Percentiles rank a stretch among this genome's conserved stretches.
These are phyloP conservation scores for Fusarium sp. DNA, from an alignment of 2,329 filamentous ascomycete species.

Conservation along the genomic window DNA sequence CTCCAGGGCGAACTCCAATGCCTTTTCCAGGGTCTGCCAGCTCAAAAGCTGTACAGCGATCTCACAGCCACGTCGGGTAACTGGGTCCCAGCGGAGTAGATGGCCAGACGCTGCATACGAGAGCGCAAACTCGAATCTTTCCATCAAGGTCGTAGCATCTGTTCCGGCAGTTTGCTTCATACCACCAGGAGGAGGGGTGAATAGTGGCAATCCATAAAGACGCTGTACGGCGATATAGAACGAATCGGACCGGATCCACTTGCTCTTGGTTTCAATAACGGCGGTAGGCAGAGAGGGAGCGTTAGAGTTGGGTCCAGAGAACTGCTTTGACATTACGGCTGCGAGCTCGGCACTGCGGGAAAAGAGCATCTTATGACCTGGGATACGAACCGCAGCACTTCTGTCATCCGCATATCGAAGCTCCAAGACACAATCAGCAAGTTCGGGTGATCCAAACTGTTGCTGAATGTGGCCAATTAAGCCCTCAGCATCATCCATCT, in stretches of 20 bases:
- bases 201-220: constrained; percentile 67
- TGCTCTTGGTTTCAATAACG: constrained; percentile 63
- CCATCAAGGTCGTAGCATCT: constrained; percentile 55
- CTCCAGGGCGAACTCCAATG: constrained; percentile 69
- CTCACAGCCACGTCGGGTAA: constrained; percentile 69
- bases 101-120: constrained; percentile 74
- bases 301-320: constrained; percentile 49
- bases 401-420: constrained; percentile 59
- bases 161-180: constrained; percentile 50
- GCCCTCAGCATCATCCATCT: constrained; percentile 53
- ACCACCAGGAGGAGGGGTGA: constrained; percentile 51
- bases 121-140: constrained; percentile 68
- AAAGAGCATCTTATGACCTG: constrained; percentile 68
- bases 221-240: constrained; percentile 70
- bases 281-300: constrained; percentile 47
- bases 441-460: constrained; percentile 50
- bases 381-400: constrained; percentile 58
- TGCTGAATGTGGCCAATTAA: constrained; percentile 57
- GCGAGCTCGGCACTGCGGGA: constrained; percentile 61
- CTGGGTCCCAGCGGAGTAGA: constrained; percentile 66
- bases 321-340: constrained; percentile 45
- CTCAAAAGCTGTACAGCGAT: constrained; percentile 69
- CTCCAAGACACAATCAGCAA: constrained; percentile 62
- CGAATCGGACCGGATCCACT: constrained; percentile 66
- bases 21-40: constrained; percentile 73